These are phyloP conservation scores for Peniophora sp. DNA, from an alignment of 1,284 basidiomycete genomes.

Conservation along the genomic window DNA sequence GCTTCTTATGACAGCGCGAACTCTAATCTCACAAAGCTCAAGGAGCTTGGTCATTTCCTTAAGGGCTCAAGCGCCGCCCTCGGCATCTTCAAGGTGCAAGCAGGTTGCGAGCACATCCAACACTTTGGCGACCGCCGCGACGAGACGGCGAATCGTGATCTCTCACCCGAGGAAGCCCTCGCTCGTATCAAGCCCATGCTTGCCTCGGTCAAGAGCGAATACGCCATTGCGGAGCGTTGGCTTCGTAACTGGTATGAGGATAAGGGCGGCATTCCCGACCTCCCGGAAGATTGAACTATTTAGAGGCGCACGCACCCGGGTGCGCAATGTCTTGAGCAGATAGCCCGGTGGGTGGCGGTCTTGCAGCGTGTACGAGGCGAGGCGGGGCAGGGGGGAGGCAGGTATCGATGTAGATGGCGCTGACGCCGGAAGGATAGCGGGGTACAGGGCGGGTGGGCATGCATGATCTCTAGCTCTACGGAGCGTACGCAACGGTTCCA, in stretches of 20 bases:
- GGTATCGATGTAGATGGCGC: too few species aligned
- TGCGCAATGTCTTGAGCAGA: too few species aligned
- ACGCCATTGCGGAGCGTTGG: conserved; percentile 46
- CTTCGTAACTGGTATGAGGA: conserved; percentile 28
- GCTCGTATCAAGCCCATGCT: conserved; percentile 49
- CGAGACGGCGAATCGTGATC: conserved; percentile 34
- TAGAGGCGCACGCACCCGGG: background rate
- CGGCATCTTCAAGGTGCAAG: conserved; percentile 75
- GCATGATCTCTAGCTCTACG: too few species aligned
- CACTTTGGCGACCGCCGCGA: conserved; percentile 67
- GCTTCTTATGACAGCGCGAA: conserved; percentile 30
- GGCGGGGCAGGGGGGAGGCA: too few species aligned
- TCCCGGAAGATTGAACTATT: background rate
- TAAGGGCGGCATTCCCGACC: conserved; percentile 1
- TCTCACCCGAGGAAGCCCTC: conserved; percentile 56
- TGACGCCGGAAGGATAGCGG: too few species aligned
- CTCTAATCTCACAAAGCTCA: conserved; percentile 59
- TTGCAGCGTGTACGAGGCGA: too few species aligned
- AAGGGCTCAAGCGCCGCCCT: conserved; percentile 93
- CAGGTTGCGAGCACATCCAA: conserved; percentile 84
- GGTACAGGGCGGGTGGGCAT: too few species aligned
- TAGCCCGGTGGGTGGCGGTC: too few species aligned
- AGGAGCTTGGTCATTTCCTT: conserved; percentile 83
- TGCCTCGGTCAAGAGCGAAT: conserved; percentile 46
- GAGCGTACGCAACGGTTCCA: too few species aligned